Conservation (phyloP, 331 rosid genomes). For the Stylosanthes scabra region DNA sequence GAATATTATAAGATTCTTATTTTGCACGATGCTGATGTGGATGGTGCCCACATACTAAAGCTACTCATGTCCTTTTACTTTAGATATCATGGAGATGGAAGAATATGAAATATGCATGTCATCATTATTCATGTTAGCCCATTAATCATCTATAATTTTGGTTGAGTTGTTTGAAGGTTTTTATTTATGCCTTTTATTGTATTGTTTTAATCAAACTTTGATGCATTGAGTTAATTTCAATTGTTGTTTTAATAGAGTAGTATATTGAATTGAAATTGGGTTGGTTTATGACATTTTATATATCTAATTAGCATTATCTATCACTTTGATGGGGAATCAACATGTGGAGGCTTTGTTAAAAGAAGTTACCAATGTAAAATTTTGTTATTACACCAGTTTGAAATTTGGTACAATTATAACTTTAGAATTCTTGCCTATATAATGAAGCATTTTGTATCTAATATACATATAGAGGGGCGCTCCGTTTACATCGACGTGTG, state of each 20-base stretch:
- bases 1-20: too few species aligned
- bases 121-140: conserved; percentile 34
- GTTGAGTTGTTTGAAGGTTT: conserved; percentile 51
- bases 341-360: conserved; percentile 18
- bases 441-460: conserved; percentile 25
- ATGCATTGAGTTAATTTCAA: conserved; percentile 9
- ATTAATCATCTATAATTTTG: conserved; percentile 42
- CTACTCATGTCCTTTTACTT: too few species aligned
- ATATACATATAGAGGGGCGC: too few species aligned
- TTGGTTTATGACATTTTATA: conserved; percentile 37
- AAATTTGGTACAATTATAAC: conserved; percentile 14
- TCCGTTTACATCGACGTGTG: too few species aligned
- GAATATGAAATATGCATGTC: conserved; percentile 40
- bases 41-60: too few species aligned
- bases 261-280: conserved; percentile 30
- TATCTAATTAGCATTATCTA: conserved; percentile 23
- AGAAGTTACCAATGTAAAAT: conserved; percentile 41
- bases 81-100: conserved; percentile 7
- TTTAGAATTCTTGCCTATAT: conserved; percentile 15
- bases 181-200: conserved; percentile 41
- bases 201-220: conserved; percentile 24
- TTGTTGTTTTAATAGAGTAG: conserved; percentile 39
- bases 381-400: conserved; percentile 33
- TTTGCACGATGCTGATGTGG: too few species aligned
- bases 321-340: conserved; percentile 29